Evolutionary conservation across 2,329 filamentous ascomycete species (phyloP).

Genomic region (Ascosphaera aggregata): DNA sequence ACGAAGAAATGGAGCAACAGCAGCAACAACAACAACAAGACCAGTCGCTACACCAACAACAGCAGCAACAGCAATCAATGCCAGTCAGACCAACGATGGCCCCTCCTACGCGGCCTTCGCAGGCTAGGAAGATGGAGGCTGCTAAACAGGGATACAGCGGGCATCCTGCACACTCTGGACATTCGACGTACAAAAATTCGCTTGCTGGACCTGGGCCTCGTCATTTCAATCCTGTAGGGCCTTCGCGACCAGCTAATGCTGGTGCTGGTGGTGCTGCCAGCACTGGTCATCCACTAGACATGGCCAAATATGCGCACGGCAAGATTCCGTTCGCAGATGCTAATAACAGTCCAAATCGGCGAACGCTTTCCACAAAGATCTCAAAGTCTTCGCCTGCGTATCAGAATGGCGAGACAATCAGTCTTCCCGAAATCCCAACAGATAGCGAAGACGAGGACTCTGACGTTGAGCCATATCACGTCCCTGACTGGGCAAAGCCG

Average conservation of each 20-base stretch:
- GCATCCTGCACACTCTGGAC: background rate
- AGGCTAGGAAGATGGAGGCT: conserved; percentile 39
- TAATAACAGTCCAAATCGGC: conserved; percentile 24
- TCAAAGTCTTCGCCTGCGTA: conserved; percentile 58
- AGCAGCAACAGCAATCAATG: background rate
- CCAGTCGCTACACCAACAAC: background rate
- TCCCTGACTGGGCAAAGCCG: conserved; percentile 72
- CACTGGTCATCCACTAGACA: conserved; percentile 48
- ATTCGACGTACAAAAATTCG: conserved; percentile 9
- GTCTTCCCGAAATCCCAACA: conserved; percentile 84
- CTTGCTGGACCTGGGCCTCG: conserved; percentile 6
- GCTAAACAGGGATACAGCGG: conserved; percentile 11
- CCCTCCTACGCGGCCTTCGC: conserved; percentile 65
- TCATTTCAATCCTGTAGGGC: conserved; percentile 28
- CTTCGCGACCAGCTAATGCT: conserved; percentile 22
- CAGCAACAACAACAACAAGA: conserved; percentile 16
- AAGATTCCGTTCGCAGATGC: conserved; percentile 71
- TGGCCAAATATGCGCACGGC: conserved; percentile 72
- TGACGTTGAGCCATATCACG: conserved; percentile 34
- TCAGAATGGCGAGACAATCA: conserved; percentile 71
- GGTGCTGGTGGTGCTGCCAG: conserved; percentile 30
- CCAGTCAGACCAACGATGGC: conserved; percentile 48
- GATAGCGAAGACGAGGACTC: conserved; percentile 76
- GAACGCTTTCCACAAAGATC: conserved; percentile 9
- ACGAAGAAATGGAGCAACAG: conserved; percentile 41